Conservation (phyloP, 202 grass and related monocot species). For the Panicum virgatum region DNA sequence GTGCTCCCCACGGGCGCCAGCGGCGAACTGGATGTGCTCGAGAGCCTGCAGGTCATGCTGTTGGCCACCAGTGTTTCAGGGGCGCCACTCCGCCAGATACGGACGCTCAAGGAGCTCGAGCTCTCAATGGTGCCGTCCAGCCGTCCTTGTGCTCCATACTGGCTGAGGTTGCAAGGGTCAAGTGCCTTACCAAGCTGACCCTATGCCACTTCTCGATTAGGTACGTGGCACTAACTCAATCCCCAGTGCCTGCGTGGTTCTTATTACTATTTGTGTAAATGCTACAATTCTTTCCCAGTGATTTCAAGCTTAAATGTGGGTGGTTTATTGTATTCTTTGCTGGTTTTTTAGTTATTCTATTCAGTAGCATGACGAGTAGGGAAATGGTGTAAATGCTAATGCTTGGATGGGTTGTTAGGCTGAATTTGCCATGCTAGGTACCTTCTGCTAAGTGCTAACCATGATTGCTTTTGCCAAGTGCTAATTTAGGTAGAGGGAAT, state of each 20-base stretch:
- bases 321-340: conserved; percentile 18
- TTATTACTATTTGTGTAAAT: background rate
- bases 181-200: conserved; percentile 81
- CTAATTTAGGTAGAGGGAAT: conserved; percentile 6
- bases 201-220: conserved; percentile 87
- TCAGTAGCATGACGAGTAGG: background rate
- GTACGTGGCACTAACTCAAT: conserved; percentile 31
- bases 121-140: conserved; percentile 73
- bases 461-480: conserved; percentile 13
- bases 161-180: conserved; percentile 65
- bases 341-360: background rate
- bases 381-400: background rate
- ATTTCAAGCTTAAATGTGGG: background rate
- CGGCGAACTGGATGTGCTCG: conserved; percentile 63
- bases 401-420: background rate
- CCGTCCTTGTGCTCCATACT: conserved; percentile 72
- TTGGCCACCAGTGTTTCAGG: conserved; percentile 68
- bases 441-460: background rate
- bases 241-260: background rate
- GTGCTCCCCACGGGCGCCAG: conserved; percentile 74
- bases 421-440: background rate
- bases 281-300: background rate
- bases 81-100: conserved; percentile 61
- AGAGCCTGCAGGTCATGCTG: conserved; percentile 86
- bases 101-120: conserved; percentile 79